Percentiles rank a stretch among this genome's conserved stretches.
Conservation (phyloP, 2,329 filamentous ascomycete species). For the Mariannaea elegans region DNA sequence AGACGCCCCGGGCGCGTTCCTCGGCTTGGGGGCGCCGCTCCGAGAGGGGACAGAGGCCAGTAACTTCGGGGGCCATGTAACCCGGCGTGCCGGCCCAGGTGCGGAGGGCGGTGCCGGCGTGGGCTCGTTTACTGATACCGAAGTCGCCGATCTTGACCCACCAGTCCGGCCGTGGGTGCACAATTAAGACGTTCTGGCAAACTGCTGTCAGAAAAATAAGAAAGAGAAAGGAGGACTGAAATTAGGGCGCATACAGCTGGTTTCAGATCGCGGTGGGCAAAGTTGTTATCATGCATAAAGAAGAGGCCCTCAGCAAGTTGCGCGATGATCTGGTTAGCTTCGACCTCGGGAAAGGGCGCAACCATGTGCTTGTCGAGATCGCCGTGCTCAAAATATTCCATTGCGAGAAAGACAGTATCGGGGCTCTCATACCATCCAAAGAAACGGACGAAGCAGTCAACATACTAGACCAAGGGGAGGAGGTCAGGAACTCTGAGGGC, state of each 20-base stretch:
- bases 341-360: neutral
- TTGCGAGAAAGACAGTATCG: neutral
- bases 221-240: no score
- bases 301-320: neutral
- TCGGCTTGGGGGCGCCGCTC: no score
- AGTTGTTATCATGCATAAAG: neutral
- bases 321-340: neutral
- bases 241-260: neutral
- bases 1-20: no score
- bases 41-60: no score
- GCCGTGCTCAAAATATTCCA: neutral
- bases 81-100: no score
- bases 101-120: no score
- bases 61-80: no score
- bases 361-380: neutral
- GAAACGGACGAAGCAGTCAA: neutral
- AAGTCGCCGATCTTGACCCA: neutral
- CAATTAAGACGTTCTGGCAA: neutral
- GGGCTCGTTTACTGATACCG: neutral
- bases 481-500: no score
- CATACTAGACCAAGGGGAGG: neutral
- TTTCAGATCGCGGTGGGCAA: slow-evolving; percentile 1
- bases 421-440: neutral
- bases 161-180: neutral
- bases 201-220: neutral